phyloP scores from a whole-genome alignment of 176 grass and related monocot genomes.

The Avena eriantha region DNA sequence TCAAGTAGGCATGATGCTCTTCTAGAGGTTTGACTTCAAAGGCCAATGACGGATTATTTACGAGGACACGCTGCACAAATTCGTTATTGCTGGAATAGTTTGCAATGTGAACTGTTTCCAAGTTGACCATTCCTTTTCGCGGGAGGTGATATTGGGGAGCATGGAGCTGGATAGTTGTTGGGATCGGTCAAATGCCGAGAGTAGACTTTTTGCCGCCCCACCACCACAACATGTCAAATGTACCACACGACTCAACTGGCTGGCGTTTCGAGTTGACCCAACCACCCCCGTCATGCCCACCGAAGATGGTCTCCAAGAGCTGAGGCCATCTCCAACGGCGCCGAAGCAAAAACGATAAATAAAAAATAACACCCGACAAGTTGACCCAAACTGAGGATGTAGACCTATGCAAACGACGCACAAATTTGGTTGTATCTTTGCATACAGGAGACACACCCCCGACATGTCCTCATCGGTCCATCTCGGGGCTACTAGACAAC shows the following conservation, averaged over 20 bases:
- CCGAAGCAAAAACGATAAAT: no score
- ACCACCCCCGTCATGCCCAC: neutral
- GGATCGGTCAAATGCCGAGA: neutral
- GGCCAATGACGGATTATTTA: neutral
- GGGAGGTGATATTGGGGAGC: neutral
- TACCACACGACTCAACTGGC: conserved; percentile 4
- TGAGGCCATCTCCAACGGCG: no score
- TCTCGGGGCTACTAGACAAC: no score
- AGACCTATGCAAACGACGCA: no score
- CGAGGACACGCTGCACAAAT: neutral
- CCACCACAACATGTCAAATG: neutral
- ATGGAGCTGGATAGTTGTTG: no score
- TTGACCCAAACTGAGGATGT: no score
- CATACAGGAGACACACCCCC: no score
- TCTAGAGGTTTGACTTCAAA: conserved; percentile 26
- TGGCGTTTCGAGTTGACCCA: conserved; percentile 23
- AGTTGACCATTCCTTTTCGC: neutral
- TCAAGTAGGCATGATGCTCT: neutral
- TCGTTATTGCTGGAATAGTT: neutral
- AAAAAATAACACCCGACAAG: no score
- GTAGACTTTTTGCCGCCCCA: neutral
- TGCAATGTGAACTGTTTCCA: neutral
- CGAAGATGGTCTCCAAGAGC: no score
- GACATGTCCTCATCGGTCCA: no score
- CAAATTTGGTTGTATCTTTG: no score